These are phyloP conservation scores for Trametes meyenii DNA, from an alignment of 768 basidiomycete species.

Conservation along the genomic window DNA sequence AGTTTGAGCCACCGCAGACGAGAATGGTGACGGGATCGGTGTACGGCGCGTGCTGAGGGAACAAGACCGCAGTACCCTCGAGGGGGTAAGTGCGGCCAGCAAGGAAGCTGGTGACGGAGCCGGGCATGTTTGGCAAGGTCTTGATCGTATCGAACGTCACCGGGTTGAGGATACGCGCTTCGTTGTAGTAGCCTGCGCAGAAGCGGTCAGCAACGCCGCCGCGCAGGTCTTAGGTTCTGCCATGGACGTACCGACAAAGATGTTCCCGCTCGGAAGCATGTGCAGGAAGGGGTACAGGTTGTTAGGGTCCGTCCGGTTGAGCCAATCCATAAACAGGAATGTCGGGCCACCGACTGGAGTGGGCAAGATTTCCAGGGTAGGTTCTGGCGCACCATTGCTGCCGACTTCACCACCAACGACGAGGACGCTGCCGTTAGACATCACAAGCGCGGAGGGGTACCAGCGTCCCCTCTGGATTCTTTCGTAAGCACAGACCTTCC, in stretches of 20 bases:
- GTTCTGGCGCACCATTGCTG: constrained; percentile 65
- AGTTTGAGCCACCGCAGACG: constrained; percentile 76
- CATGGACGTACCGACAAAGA: constrained; percentile 65
- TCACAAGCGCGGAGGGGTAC: constrained; percentile 70
- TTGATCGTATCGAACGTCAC: constrained; percentile 62
- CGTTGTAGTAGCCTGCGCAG: constrained; percentile 70
- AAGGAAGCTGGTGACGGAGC: constrained; percentile 70
- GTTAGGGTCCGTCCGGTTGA: constrained; percentile 74
- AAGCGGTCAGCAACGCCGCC: not conserved
- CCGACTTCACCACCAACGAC: constrained; percentile 78
- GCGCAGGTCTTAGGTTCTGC: not conserved
- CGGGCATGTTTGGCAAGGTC: constrained; percentile 72
- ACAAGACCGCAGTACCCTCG: constrained; percentile 67
- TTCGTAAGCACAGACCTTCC: not conserved
- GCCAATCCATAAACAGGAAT: constrained; percentile 61
- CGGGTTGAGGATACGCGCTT: constrained; percentile 75
- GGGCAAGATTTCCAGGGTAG: constrained; percentile 73
- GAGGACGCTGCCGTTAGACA: constrained; percentile 74
- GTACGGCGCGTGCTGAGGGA: constrained; percentile 75
- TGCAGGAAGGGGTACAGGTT: constrained; percentile 81
- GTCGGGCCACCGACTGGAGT: constrained; percentile 67
- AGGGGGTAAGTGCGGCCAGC: constrained; percentile 79
- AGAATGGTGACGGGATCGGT: constrained; percentile 70
- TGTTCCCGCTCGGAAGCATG: constrained; percentile 65
- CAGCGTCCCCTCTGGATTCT: constrained; percentile 58